Evolutionary conservation across 2,329 filamentous ascomycete genomes (phyloP), one percentile per base, ranked within the genome.

Genomic region (Alternaria conjuncta): DNA sequence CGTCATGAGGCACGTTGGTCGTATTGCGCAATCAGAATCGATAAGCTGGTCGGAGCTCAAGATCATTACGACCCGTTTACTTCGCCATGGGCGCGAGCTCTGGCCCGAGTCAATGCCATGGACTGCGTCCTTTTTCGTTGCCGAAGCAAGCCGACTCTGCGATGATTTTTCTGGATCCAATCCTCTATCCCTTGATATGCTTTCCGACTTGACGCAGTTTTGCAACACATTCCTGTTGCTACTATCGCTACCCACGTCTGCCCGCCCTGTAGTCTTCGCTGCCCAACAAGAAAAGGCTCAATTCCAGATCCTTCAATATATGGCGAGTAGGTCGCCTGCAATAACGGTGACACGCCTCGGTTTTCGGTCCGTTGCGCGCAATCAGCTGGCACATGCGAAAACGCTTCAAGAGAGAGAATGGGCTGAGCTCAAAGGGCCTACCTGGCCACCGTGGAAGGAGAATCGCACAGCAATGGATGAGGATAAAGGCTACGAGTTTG

Each of bases 381-480:
- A 87, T n/a, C 88, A 90, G 69, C 77, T 90, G 12, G 84, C 85
- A 6, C 86, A 86, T 59, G 80, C 79, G 46, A 90, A 90, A 74
- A 88, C 87, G 1, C 41, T 69, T 0, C 77, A 80, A 26, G 88
- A 90, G 70, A 83, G 80, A 26, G 82, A 86, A 62, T 90, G 87
- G 83, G 87, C 87, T 3, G 79, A 82, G 47, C 79, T 89, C 20
- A 89, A 90, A 78, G 83, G 86, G 3, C 78, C 83, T 9, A 87
- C 86, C 8, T 90, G 88, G 88, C 88, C 88, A 13, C 88, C 88
- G 0, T 90, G 88, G 87, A 89, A 89, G 74, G 84, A 87, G 71
- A 85, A 88, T 50, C 86, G 83, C 57, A 84, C 86, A 15, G 87
- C 86, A 1, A 86, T 90, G 71, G 88, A 90, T 71, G 82, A 84